Conservation (phyloP, 2,329 filamentous ascomycete species). For the Talaromyces sp. region DNA sequence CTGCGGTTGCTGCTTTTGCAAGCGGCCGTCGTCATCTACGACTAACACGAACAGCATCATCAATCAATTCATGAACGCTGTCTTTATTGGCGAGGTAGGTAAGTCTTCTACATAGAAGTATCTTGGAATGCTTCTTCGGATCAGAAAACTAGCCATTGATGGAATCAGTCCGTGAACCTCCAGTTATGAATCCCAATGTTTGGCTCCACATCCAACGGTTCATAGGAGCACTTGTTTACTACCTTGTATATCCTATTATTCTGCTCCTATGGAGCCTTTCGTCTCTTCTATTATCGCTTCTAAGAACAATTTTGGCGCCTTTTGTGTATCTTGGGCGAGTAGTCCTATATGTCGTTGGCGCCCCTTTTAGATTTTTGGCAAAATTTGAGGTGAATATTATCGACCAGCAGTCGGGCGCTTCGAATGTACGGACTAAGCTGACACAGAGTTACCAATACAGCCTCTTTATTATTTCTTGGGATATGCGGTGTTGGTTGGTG, state of each 20-base stretch:
- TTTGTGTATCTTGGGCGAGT: constrained; percentile 46
- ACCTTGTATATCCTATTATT: constrained; percentile 36
- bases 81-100: background rate
- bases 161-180: background rate
- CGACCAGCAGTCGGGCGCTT: background rate
- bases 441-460: constrained; percentile 24
- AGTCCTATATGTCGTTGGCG: constrained; percentile 36
- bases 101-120: background rate
- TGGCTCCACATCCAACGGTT: constrained; percentile 33
- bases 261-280: constrained; percentile 36
- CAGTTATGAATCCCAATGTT: constrained; percentile 14
- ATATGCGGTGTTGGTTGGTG: constrained; percentile 63
- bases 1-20: constrained; percentile 4
- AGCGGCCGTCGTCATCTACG: background rate
- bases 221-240: constrained; percentile 25
- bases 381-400: constrained; percentile 45
- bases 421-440: background rate
- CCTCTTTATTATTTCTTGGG: constrained; percentile 54
- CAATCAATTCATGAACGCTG: too few relatives aligned
- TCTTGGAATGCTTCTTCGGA: too few relatives aligned
- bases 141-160: background rate
- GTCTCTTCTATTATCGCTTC: constrained; percentile 12
- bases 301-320: constrained; percentile 29
- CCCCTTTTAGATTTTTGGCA: constrained; percentile 49
- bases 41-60: background rate